These are phyloP conservation scores for Suillus ampliporus DNA, from an alignment of 768 basidiomycete species.

Conservation along the genomic window DNA sequence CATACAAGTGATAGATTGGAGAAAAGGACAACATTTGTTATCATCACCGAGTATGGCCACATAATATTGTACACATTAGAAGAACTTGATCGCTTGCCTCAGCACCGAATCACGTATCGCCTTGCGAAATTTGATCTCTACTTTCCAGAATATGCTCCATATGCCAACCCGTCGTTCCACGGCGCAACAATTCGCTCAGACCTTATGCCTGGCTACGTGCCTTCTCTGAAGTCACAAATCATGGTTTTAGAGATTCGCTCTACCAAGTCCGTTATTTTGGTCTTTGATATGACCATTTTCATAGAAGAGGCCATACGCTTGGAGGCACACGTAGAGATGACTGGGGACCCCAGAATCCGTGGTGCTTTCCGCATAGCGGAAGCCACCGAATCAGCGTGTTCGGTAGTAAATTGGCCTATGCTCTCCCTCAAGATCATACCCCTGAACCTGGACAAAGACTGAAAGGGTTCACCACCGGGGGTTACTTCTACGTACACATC, in stretches of 20 bases:
- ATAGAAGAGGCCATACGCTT: background rate
- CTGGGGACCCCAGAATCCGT: background rate
- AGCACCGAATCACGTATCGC: too few species aligned
- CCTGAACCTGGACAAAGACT: constrained; percentile 1
- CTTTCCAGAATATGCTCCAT: background rate
- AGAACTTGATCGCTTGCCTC: too few species aligned
- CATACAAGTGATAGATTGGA: too few species aligned
- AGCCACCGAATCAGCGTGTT: background rate
- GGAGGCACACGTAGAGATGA: background rate
- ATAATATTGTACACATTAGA: too few species aligned
- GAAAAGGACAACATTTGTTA: too few species aligned
- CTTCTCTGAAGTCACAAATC: background rate
- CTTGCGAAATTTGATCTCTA: too few species aligned
- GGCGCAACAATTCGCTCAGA: background rate
- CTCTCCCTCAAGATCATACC: background rate
- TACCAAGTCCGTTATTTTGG: background rate
- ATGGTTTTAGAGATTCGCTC: background rate
- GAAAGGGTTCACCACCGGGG: background rate
- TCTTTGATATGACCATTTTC: background rate
- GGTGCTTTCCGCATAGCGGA: background rate
- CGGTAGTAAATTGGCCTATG: background rate
- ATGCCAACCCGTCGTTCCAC: background rate
- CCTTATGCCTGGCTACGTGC: background rate
- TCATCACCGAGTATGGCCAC: too few species aligned
- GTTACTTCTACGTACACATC: background rate